Base-by-base conservation (phyloP, 306 rosid genomes). In the Begonia loranthoides region DNA sequence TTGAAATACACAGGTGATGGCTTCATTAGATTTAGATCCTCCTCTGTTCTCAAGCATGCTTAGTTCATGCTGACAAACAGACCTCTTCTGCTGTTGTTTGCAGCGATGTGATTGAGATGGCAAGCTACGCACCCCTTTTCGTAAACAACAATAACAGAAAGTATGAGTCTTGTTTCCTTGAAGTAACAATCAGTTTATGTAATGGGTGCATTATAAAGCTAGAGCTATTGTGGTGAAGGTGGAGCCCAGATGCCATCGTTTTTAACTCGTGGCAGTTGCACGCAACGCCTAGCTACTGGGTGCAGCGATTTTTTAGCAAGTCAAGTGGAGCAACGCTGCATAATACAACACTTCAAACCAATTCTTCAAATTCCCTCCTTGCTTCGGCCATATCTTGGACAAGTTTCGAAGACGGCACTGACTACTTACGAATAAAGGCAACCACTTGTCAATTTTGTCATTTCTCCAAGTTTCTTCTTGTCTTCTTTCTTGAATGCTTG, bases 241-340 rank as follows among this genome's bases (percentile, higher is more conserved):
- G 95, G 97, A 89, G 72, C 59, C 97, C 95, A 10, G 97, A 89
- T 68, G 85, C 94, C 53, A 89, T 89, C 19, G 97, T 89, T 36
- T 89, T 89, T 49, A 58, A 85, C 78, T 89, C 97, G 9, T 74
- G 55, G 21, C 86, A 72, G 56, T 49, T 15, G 51, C 85, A 82
- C 41, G 97, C 83, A 70, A 89, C 95, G 64, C 97, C 97, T 57
- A 89, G 97, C 76, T 84, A 85, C 57, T 89, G 95, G 95, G 72
- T 85, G 72, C 97, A 85, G 50, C 28, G 41, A 40, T 72, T 89
- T 64, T 89, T 89, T 51, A 6, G 58, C 0, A 81, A 72, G 69
- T 79, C 97, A 41, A 89, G 95, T 59, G 97, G 94, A 58, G 95
- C 95, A 57, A 82, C 75, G 28, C 69, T 82, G 64, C 84, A 75